These are phyloP conservation scores for Coemansia sp. DNA, from an alignment of 192 early-diverging fungal genomes.

Conservation along the genomic window DNA sequence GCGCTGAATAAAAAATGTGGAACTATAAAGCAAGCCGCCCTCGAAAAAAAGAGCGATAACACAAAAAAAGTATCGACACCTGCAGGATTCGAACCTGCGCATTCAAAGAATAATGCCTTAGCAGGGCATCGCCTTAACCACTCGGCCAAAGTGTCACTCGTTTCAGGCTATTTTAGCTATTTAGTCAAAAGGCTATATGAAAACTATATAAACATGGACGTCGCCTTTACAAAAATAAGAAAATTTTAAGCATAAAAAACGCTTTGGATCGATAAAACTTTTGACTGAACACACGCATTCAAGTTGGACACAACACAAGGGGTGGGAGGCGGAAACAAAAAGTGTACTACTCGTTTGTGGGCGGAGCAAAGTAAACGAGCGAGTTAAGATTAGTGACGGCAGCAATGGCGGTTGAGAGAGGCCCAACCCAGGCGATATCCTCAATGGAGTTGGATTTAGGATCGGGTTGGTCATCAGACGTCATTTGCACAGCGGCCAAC, in stretches of 20 bases:
- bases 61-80: conserved; percentile 51
- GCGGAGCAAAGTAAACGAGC: neutral
- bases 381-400: conserved; percentile 1
- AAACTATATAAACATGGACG: no score
- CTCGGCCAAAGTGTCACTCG: conserved; percentile 54
- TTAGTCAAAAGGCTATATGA: no score
- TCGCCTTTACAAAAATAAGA: no score
- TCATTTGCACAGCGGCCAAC: conserved; percentile 8
- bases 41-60: no score
- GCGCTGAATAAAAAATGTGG: no score
- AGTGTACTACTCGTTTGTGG: neutral
- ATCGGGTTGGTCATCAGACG: neutral
- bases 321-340: neutral
- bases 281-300: no score
- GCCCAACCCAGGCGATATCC: conserved; percentile 14
- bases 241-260: no score
- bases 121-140: conserved; percentile 69
- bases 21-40: no score
- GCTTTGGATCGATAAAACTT: no score
- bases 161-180: no score
- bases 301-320: no score
- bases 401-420: conserved; percentile 3
- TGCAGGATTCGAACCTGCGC: conserved; percentile 75
- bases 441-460: neutral
- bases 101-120: conserved; percentile 67